Percentiles rank a stretch among this genome's conserved stretches.
phyloP scores from a whole-genome alignment of 2,329 filamentous ascomycete genomes.

The Fusarium pilosicola region DNA sequence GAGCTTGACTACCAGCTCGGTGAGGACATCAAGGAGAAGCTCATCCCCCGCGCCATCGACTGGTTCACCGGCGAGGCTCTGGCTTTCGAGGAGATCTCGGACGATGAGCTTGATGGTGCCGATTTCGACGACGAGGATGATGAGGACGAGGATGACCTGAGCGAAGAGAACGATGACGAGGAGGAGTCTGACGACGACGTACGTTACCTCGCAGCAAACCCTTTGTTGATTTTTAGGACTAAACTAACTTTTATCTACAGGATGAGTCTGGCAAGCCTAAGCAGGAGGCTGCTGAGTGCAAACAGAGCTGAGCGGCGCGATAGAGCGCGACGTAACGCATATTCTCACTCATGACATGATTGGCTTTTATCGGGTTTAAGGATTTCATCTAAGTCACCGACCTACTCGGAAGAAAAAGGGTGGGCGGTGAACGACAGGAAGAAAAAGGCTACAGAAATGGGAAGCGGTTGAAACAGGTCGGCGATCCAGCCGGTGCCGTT shows the following conservation, averaged over 20 bases:
- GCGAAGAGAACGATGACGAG: conserved; percentile 85
- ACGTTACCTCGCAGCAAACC: conserved; percentile 45
- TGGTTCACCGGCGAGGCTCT: conserved; percentile 99
- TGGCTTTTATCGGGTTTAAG: conserved; percentile 37
- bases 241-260: conserved; percentile 56
- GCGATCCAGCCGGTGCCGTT: conserved; percentile 42
- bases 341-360: conserved; percentile 42
- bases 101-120: conserved; percentile 82
- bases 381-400: conserved; percentile 39
- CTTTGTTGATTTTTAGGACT: neutral
- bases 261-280: conserved; percentile 90
- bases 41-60: conserved; percentile 97
- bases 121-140: conserved; percentile 93
- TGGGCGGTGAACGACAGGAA: conserved; percentile 37
- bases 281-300: conserved; percentile 95
- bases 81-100: conserved; percentile 91
- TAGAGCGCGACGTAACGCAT: conserved; percentile 48
- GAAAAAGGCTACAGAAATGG: conserved; percentile 44
- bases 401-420: conserved; percentile 34
- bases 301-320: conserved; percentile 78
- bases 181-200: conserved; percentile 84
- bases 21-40: conserved; percentile 99
- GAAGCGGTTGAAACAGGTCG: conserved; percentile 43
- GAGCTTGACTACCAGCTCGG: conserved; percentile 99
- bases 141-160: conserved; percentile 88